phyloP scores from a whole-genome alignment of 192 early-diverging fungal genomes.

The Gamsiella multidivaricata region DNA sequence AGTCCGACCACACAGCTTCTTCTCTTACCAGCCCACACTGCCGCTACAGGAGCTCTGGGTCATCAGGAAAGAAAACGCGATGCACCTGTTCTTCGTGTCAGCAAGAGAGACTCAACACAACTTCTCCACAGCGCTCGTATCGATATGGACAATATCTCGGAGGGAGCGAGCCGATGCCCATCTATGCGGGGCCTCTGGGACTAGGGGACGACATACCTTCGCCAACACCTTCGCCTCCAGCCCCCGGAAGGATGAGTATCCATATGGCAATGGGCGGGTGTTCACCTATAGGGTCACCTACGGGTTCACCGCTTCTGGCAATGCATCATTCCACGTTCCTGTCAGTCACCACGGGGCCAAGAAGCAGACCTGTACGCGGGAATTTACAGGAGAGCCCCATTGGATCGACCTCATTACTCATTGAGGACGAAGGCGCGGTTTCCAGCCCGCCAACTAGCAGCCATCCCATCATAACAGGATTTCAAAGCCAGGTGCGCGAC shows the following conservation, averaged over 20 bases:
- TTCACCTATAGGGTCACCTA: conserved; percentile 39
- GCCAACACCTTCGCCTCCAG: conserved; percentile 42
- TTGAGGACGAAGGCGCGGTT: background rate
- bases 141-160: conserved; percentile 44
- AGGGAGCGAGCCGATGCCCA: conserved; percentile 29
- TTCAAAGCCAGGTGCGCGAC: conserved; percentile 28
- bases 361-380: conserved; percentile 9
- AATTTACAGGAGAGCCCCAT: background rate
- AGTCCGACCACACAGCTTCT: conserved; percentile 10
- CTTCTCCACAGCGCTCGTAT: conserved; percentile 22
- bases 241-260: conserved; percentile 35
- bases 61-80: conserved; percentile 10
- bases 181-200: conserved; percentile 46
- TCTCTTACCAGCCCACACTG: conserved; percentile 2
- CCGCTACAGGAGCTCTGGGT: conserved; percentile 12
- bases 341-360: conserved; percentile 1
- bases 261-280: conserved; percentile 49
- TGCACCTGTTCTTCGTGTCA: conserved; percentile 28
- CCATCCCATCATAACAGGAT: conserved; percentile 35
- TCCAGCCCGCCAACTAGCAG: background rate
- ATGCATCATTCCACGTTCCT: conserved; percentile 12
- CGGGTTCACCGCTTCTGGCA: conserved; percentile 18
- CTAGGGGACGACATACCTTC: conserved; percentile 48
- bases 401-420: background rate
- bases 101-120: conserved; percentile 3